These are phyloP conservation scores for Ilex paraguariensis DNA, from an alignment of 305 asterid species.

Conservation along the genomic window DNA sequence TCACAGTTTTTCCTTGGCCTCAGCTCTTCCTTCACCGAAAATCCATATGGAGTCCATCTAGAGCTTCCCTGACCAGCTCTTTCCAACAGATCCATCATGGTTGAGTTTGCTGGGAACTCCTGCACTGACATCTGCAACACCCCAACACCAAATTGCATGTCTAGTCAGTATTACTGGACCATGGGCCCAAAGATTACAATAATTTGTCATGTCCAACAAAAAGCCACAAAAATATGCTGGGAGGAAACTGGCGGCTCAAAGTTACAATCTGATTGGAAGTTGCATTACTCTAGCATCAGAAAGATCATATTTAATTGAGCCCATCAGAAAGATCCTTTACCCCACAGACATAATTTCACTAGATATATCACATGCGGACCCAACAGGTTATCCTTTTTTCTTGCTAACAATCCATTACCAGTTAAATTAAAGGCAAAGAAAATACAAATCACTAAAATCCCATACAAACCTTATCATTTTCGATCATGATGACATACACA, in stretches of 20 bases:
- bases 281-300: too few relatives aligned
- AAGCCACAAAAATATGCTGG: too few relatives aligned
- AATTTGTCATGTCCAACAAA: not conserved
- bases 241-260: too few relatives aligned
- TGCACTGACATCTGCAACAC: conserved; percentile 88
- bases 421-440: too few relatives aligned
- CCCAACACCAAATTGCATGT: not conserved
- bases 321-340: too few relatives aligned
- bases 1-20: conserved; percentile 76
- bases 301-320: too few relatives aligned
- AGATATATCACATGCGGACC: too few relatives aligned
- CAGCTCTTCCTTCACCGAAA: conserved; percentile 70
- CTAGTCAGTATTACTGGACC: not conserved
- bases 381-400: too few relatives aligned
- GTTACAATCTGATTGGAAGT: too few relatives aligned
- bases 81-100: conserved; percentile 66
- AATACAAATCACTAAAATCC: too few relatives aligned
- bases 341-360: too few relatives aligned
- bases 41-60: conserved; percentile 56
- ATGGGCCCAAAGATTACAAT: not conserved
- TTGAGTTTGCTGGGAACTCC: conserved; percentile 72
- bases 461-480: conserved; percentile 77
- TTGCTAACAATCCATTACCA: too few relatives aligned
- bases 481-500: conserved; percentile 69
- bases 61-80: conserved; percentile 56